phyloP scores from a whole-genome alignment of 1,139 yeast species.

The Yamadazyma buinensis region DNA sequence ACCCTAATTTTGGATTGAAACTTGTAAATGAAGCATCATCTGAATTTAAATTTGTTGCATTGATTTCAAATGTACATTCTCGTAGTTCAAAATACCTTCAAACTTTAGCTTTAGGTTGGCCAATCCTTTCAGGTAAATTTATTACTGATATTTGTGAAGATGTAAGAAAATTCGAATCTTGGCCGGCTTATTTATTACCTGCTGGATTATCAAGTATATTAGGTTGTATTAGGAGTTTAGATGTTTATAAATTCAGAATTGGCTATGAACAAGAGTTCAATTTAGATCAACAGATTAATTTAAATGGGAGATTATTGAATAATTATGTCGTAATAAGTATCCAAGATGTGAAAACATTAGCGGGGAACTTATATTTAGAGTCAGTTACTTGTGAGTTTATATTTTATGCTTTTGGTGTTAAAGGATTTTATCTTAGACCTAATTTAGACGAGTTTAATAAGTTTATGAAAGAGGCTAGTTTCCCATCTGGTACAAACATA shows the following conservation, averaged over 20 bases:
- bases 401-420: conserved; percentile 47
- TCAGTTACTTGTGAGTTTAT: conserved; percentile 36
- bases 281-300: conserved; percentile 34
- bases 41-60: conserved; percentile 53
- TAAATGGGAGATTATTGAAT: conserved; percentile 33
- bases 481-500: background rate
- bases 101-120: conserved; percentile 87
- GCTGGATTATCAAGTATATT: conserved; percentile 58
- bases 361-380: too few species aligned
- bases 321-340: conserved; percentile 25
- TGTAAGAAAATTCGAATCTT: conserved; percentile 20
- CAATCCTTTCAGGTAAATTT: conserved; percentile 62
- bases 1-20: conserved; percentile 2
- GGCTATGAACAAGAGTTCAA: conserved; percentile 20
- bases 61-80: conserved; percentile 53
- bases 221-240: conserved; percentile 34
- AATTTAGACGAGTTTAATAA: conserved; percentile 5
- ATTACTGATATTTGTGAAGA: conserved; percentile 49
- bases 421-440: conserved; percentile 8
- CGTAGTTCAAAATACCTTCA: conserved; percentile 81
- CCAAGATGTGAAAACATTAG: conserved; percentile 20
- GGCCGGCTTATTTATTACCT: conserved; percentile 63
- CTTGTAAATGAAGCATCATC: conserved; percentile 5
- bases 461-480: background rate
- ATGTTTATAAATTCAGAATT: conserved; percentile 35